These are phyloP conservation scores for Penicillium diatomitis DNA, from an alignment of 495 filamentous ascomycete genomes.

Conservation along the genomic window DNA sequence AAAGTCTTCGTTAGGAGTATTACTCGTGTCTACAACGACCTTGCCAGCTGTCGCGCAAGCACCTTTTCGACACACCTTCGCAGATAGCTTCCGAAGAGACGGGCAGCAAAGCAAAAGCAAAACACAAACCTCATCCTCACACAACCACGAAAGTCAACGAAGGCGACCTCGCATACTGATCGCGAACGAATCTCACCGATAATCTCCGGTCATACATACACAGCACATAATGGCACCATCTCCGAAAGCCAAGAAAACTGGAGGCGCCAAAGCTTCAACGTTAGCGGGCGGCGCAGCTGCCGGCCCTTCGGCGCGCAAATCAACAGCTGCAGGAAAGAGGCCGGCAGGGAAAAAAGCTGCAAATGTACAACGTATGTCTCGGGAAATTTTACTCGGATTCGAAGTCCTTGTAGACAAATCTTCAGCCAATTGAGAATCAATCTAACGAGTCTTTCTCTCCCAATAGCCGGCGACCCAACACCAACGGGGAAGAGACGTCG, in stretches of 20 bases:
- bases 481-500: constrained; percentile 54
- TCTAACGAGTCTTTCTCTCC: background rate
- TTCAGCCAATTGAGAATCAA: background rate
- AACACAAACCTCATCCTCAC: too few species aligned
- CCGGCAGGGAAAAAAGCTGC: constrained; percentile 13
- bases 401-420: background rate
- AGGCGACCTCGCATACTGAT: too few species aligned
- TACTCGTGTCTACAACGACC: too few species aligned
- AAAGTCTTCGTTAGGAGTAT: too few species aligned
- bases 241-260: constrained; percentile 1
- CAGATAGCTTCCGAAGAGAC: too few species aligned
- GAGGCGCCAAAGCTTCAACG: background rate
- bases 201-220: background rate
- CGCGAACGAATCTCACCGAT: too few species aligned
- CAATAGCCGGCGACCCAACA: constrained; percentile 61
- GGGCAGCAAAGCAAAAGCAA: too few species aligned
- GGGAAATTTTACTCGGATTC: background rate
- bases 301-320: constrained; percentile 11
- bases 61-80: too few species aligned
- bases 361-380: constrained; percentile 33
- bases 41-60: too few species aligned
- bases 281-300: constrained; percentile 3
- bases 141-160: too few species aligned
- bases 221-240: constrained; percentile 12
- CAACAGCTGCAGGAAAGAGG: constrained; percentile 14